Evolutionary conservation across 2,329 filamentous ascomycete genomes (phyloP).

Genomic region (Pestalotiopsis sp.): DNA sequence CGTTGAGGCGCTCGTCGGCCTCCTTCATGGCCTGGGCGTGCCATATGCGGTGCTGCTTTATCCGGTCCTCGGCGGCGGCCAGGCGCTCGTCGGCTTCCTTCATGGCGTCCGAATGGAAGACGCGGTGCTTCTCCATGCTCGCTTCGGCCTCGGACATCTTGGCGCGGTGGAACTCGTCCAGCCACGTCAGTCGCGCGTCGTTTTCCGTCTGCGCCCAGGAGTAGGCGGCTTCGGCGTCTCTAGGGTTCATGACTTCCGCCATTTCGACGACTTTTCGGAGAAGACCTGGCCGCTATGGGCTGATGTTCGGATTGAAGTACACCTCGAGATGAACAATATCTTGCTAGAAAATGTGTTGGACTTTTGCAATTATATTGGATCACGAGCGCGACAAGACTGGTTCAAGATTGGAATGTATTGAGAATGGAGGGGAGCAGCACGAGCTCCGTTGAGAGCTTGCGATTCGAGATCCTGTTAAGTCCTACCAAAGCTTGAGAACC

Average conservation of each 20-base stretch:
- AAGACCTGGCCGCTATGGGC: neutral
- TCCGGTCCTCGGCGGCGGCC: neutral
- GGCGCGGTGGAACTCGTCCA: neutral
- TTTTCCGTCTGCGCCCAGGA: conserved; percentile 1
- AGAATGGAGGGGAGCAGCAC: neutral
- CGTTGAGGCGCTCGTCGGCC: conserved; percentile 7
- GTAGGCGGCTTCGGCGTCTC: neutral
- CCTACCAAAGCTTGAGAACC: neutral
- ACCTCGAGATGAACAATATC: too few relatives aligned
- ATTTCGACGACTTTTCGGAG: neutral
- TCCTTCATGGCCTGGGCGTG: conserved; percentile 11
- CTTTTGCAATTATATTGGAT: too few relatives aligned
- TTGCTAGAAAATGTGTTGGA: too few relatives aligned
- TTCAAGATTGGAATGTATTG: too few relatives aligned
- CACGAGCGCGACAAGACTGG: too few relatives aligned
- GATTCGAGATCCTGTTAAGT: neutral
- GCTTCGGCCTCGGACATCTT: conserved; percentile 8
- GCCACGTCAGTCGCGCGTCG: conserved; percentile 4
- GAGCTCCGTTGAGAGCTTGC: neutral
- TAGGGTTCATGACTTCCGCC: neutral
- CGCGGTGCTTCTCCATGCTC: neutral
- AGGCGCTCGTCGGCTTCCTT: conserved; percentile 8
- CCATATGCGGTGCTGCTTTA: conserved; percentile 5
- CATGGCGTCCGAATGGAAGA: conserved; percentile 11
- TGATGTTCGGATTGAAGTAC: too few relatives aligned